Evolutionary conservation across 768 basidiomycete species (phyloP), one percentile per base, ranked within the genome.

Genomic region (Kwoniella pini): DNA sequence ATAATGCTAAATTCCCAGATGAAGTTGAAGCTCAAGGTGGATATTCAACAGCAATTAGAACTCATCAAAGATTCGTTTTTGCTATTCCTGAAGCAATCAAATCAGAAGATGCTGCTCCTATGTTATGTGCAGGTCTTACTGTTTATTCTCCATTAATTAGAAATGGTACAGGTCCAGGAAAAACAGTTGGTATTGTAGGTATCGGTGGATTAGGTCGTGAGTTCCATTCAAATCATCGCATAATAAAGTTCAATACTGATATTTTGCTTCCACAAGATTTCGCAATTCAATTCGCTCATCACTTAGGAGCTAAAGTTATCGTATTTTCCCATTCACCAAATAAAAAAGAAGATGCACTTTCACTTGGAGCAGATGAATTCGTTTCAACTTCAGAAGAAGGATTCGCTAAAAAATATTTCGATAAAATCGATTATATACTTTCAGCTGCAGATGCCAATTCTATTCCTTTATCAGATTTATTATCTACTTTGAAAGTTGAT

Each of bases 131-230:
- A 17, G 80, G 80, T 45, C 62, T 77, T 9, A 81, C 80, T 27
- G 71, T 74, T 54, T 81, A 67, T 74, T 72, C 77, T 2, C 80
- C 80, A 3, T 62, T 80, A 28, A 79, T 80, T 19, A 76, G 82
- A 30, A 82, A 85, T 72, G 83, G 83, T 27, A 69, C 64, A 56
- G 86, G 85, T 0, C 85, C 85, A 0, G 86, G 86, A 33, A 86
- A 85, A 78, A 82, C 80, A 46, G 83, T 88, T 59, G 87, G 86
- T 38, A 79, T 88, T 44, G 80, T 87, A 54, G 86, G 86, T n/a
- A 82, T 88, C 45, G 86, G 86, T n/a, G 86, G 86, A n/a, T 78
- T 87, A 10, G 75, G 75, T 42, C 75, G 67, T 68, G 40, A 63
- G 66, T 60, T n/a, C 22, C 33, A 7, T 12, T 33, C 22, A 13